Base-by-base conservation (phyloP, 768 basidiomycete genomes). In the Suillus subluteus region DNA sequence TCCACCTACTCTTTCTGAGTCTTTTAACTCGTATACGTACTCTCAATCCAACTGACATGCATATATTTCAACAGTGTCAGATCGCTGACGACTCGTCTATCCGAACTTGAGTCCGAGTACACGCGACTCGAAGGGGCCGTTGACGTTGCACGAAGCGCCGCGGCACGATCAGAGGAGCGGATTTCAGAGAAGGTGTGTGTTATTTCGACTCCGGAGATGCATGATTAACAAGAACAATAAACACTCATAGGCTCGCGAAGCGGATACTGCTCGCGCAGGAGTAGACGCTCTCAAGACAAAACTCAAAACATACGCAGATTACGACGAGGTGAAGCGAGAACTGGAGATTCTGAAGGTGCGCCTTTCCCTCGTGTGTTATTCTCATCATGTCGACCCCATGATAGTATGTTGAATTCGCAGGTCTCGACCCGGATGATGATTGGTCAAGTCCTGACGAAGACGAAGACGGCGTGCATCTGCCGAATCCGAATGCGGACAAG, bases 251-350 rank as follows among this genome's bases (percentile, higher is more conserved):
- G 40, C 59, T 43, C 41, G 59, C 6, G 59, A 61, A 61, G 41
- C 41, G 30, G 59, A 61, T 18, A 32, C 11, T 43, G 59, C 59
- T 30, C 59, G 41, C 7, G 59, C 18, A 43, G 96, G 98, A 78
- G 81, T 91, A 6, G 90, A 91, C 18, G 83, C 83, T 58, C 82
- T 96, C 2, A 89, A 86, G 74, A 78, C 81, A 41, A 89, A 88
- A 69, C 79, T 99, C 44, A 88, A 87, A 72, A 87, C 87, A 69
- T 93, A 91, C 67, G 77, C 77, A 18, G 95, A 99, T 77, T 99
- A 99, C 72, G 97, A 99, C 73, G 96, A 99, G 80, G 89, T 99
- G 74, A 99, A 99, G 81, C 90, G 98, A 35, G 98, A 99, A 76
- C 84, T 99, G 37, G 96, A 96, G 74, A 99, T 99, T 69, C 94